A percentile compares a stretch with the other conserved stretches of the same genome.
These are phyloP conservation scores for Gaeumannomyces sp. DNA, from an alignment of 2,329 filamentous ascomycete species.

Conservation along the genomic window DNA sequence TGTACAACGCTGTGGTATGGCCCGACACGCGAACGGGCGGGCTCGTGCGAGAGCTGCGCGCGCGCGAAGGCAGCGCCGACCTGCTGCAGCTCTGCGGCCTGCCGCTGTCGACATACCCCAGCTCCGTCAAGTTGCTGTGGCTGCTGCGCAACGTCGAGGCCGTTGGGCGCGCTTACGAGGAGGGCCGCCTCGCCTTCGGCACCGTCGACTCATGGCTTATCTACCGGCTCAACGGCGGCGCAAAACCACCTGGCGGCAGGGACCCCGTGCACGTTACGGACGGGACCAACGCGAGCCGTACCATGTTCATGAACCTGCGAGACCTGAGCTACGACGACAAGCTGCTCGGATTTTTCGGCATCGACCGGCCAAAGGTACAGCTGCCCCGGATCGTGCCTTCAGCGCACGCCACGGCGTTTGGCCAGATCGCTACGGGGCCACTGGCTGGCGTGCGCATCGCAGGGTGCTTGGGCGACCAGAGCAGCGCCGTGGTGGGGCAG, in stretches of 20 bases:
- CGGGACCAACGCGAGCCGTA: slow-evolving; percentile 79
- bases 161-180: slow-evolving; percentile 70
- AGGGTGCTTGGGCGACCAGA: slow-evolving; percentile 85
- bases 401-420: slow-evolving; percentile 67
- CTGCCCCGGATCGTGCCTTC: slow-evolving; percentile 82
- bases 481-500: slow-evolving; percentile 78
- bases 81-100: slow-evolving; percentile 69
- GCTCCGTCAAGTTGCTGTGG: slow-evolving; percentile 80
- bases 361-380: slow-evolving; percentile 60
- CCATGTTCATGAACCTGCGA: slow-evolving; percentile 89
- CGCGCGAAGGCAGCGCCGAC: slow-evolving; percentile 58
- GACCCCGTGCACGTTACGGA: slow-evolving; percentile 71
- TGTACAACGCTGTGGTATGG: slow-evolving; percentile 86
- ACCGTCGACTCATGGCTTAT: slow-evolving; percentile 87
- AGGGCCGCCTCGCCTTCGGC: slow-evolving; percentile 71
- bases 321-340: slow-evolving; percentile 74
- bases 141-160: slow-evolving; percentile 64
- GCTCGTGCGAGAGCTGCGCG: slow-evolving; percentile 71
- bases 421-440: slow-evolving; percentile 56
- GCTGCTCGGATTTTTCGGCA: slow-evolving; percentile 71
- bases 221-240: slow-evolving; percentile 74
- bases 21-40: slow-evolving; percentile 72
- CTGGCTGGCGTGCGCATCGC: slow-evolving; percentile 68
- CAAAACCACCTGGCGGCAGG: slow-evolving; percentile 37
- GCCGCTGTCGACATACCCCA: slow-evolving; percentile 82